phyloP scores from a whole-genome alignment of 257 asterid genomes.

The Petunia secreta region DNA sequence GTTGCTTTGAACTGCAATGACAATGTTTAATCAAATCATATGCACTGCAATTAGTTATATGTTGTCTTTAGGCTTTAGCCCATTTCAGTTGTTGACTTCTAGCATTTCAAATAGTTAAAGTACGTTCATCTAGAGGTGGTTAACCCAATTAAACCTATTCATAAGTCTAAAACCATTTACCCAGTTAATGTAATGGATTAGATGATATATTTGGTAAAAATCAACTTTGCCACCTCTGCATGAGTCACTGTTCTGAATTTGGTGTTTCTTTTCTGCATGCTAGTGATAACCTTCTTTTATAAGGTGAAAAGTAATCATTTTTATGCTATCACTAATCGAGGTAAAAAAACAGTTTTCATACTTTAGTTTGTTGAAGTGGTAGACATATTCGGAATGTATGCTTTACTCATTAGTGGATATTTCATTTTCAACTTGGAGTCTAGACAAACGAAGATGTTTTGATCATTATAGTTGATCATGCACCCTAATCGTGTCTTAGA shows the following conservation, averaged over 20 bases:
- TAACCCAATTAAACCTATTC: neutral
- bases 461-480: neutral
- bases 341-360: neutral
- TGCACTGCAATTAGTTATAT: slow-evolving; percentile 1
- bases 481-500: slow-evolving; percentile 15
- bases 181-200: neutral
- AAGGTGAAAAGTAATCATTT: neutral
- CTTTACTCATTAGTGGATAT: neutral
- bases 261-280: neutral
- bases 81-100: slow-evolving; percentile 8
- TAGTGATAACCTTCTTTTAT: neutral
- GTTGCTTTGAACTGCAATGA: slow-evolving; percentile 6
- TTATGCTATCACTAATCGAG: neutral
- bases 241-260: neutral
- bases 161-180: neutral
- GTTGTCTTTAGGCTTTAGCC: neutral
- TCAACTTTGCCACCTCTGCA: neutral
- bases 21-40: neutral
- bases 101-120: slow-evolving; percentile 16
- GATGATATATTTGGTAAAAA: neutral
- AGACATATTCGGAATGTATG: neutral
- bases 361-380: neutral
- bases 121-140: neutral
- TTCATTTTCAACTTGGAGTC: slow-evolving; percentile 12
- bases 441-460: slow-evolving; percentile 14